A percentile compares a stretch with the other conserved stretches of the same genome.
phyloP scores from a whole-genome alignment of 805 yeast species.

The Sungouiella thailandica region DNA sequence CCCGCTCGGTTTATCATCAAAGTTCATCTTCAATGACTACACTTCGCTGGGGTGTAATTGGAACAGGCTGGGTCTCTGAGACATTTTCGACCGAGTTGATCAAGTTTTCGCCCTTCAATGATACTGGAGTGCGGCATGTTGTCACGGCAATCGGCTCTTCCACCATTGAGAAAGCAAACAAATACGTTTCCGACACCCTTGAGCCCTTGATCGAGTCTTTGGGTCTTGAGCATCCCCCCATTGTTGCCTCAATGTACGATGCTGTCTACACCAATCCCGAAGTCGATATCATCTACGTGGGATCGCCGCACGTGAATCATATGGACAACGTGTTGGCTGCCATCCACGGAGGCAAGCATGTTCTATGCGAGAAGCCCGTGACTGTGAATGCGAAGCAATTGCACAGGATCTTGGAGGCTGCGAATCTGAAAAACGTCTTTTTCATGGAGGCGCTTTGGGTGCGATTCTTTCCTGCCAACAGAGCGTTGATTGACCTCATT shows the following conservation, averaged over 20 bases:
- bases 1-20: too few species aligned
- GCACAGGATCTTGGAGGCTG: constrained; percentile 35
- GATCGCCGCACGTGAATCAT: constrained; percentile 49
- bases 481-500: constrained; percentile 20
- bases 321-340: constrained; percentile 38
- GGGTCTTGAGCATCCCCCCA: constrained; percentile 2
- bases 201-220: background rate
- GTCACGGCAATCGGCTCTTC: constrained; percentile 38
- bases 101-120: background rate
- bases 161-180: constrained; percentile 26
- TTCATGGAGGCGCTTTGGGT: constrained; percentile 59
- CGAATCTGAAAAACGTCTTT: constrained; percentile 37
- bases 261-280: constrained; percentile 35
- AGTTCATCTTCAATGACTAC: too few species aligned
- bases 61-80: background rate
- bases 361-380: constrained; percentile 50
- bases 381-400: constrained; percentile 42
- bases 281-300: constrained; percentile 45
- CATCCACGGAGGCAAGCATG: constrained; percentile 40
- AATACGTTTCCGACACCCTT: constrained; percentile 19
- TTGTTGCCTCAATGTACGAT: constrained; percentile 29
- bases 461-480: constrained; percentile 43
- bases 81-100: background rate
- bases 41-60: background rate
- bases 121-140: constrained; percentile 17